Base-by-base conservation (phyloP, 2,329 filamentous ascomycete species). In the Sphaerulina musiva region DNA sequence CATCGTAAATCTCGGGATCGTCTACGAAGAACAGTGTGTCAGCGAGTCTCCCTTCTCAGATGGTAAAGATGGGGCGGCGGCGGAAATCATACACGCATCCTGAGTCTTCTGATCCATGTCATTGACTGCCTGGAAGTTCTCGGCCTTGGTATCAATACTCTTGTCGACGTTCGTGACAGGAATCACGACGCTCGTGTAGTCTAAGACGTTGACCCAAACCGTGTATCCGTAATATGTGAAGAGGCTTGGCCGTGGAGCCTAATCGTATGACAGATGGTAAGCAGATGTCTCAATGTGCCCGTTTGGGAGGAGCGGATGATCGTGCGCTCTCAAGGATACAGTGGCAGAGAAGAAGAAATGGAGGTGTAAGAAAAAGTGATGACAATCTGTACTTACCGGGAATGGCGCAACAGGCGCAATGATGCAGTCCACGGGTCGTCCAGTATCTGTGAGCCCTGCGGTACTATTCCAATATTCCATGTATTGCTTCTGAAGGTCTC, bases 401-500 rank as follows among this genome's bases (percentile, higher is more conserved):
- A 76, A 76, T 0, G 79, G 76, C 1, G 77, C 76, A 7, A 79
- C 61, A 0, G 78, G 76, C 56, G 73, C 70, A 12, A 82, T 75
- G 1, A 81, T 63, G 0, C 76, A 78, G 61, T 86, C 83, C 0
- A 84, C 79, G 12, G 69, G 67, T 43, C 64, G 54, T 2, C 69
- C 69, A 2, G 70, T 79, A 26, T 74, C 76, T 0, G 79, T 81
- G n/a, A 72, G 45, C 3, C 72, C 67, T 0, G 68, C 71, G 0
- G 80, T 83, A 11, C 72, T 75, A 57, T 83, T 83, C 82, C 81
- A 84, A 62, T 83, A 85, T 48, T 85, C 81, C 67, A 82, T 75
- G 59, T 85, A 85, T 14, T 73, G 68, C 54, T 78, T 79, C 61
- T 83, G 79, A 47, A 76, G 79, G 26, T 78, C 72, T 1, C 81